Percentiles rank a stretch among this genome's conserved stretches.
phyloP scores from a whole-genome alignment of 2,329 filamentous ascomycete species.

The Geosmithia flava region DNA sequence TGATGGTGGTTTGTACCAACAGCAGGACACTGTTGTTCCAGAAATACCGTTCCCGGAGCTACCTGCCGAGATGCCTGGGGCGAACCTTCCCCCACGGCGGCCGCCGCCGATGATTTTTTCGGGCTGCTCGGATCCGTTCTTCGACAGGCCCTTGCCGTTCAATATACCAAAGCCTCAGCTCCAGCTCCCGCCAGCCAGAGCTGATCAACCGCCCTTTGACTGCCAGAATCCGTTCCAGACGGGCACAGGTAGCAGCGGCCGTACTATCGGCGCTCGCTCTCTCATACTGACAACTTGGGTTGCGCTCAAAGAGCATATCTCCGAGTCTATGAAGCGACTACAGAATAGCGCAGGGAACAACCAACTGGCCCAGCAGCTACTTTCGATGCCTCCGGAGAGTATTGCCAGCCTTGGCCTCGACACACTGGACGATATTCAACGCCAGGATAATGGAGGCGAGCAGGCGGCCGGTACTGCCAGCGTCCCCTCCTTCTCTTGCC shows the following conservation, averaged over 20 bases:
- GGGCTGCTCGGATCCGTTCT: no score
- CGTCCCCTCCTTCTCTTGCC: constrained; percentile 14
- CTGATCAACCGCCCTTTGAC: no score
- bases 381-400: constrained; percentile 20
- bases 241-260: neutral
- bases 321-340: constrained; percentile 30
- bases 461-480: constrained; percentile 10
- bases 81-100: no score
- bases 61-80: no score
- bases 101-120: no score
- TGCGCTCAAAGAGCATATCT: constrained; percentile 30
- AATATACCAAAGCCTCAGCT: no score
- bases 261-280: constrained; percentile 9
- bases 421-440: constrained; percentile 20
- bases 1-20: no score
- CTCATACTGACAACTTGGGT: constrained; percentile 32
- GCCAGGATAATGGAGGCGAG: neutral
- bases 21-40: no score
- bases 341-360: constrained; percentile 22
- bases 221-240: no score
- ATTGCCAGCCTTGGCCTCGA: constrained; percentile 29
- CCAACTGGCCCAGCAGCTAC: constrained; percentile 26
- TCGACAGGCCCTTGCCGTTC: no score
- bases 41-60: no score
- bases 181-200: no score